phyloP scores from a whole-genome alignment of 2,329 filamentous ascomycete species.

The Apiospora malaysiana region DNA sequence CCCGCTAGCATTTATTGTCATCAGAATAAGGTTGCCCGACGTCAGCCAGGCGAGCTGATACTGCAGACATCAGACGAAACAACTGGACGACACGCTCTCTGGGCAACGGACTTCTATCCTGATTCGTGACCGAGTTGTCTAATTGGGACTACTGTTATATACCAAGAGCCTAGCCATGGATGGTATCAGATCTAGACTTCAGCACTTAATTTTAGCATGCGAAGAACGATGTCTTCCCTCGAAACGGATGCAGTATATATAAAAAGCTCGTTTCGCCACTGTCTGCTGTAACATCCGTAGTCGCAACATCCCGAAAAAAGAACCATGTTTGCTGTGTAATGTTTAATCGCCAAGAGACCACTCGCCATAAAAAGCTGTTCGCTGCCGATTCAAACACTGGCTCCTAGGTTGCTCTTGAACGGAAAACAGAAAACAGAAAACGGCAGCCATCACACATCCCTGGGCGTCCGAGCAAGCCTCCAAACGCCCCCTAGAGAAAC shows the following conservation, averaged over 20 bases:
- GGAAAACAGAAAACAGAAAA: not conserved
- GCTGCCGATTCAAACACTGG: not conserved
- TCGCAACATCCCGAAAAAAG: not conserved
- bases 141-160: not conserved
- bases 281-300: not conserved
- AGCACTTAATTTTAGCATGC: not conserved
- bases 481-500: constrained; percentile 35
- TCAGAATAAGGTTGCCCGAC: not conserved
- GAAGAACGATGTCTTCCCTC: not conserved
- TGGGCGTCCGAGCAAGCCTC: not conserved
- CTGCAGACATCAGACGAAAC: not conserved
- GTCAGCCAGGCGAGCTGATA: not conserved
- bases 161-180: not conserved
- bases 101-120: not conserved
- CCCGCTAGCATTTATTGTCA: not conserved
- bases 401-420: not conserved
- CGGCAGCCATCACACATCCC: not conserved
- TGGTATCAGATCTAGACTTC: not conserved
- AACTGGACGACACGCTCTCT: not conserved
- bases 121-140: not conserved
- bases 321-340: not conserved
- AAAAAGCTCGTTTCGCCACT: not conserved
- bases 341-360: not conserved
- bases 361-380: not conserved
- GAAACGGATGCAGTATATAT: not conserved